Evolutionary conservation across 495 filamentous ascomycete genomes (phyloP).

Genomic region (Aspergillus affinis): DNA sequence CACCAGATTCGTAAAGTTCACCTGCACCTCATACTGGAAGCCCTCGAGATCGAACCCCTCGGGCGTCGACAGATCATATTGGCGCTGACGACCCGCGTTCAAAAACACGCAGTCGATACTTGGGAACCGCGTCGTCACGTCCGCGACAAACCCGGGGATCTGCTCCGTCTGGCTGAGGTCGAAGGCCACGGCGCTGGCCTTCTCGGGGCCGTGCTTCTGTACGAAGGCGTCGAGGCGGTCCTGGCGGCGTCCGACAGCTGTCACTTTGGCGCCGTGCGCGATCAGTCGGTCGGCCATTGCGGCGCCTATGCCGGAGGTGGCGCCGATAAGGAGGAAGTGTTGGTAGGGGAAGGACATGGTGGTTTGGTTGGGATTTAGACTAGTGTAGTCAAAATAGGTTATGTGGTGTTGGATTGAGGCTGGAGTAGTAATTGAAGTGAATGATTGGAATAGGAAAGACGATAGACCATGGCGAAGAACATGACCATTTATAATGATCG

Average conservation of each 20-base stretch:
- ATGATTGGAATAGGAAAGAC: too few species aligned
- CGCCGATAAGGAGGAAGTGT: conserved; percentile 66
- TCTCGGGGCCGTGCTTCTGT: conserved; percentile 55
- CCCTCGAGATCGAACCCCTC: conserved; percentile 50
- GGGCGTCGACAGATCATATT: conserved; percentile 58
- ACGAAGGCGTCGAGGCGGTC: conserved; percentile 65
- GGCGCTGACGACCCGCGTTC: conserved; percentile 42
- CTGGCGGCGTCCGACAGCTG: conserved; percentile 63
- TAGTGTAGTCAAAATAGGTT: neutral
- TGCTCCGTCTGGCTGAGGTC: conserved; percentile 60
- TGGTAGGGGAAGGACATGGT: conserved; percentile 64
- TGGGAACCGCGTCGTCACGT: conserved; percentile 55
- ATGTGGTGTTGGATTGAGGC: neutral
- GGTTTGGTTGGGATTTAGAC: neutral
- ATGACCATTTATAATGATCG: too few species aligned
- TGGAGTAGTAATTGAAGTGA: neutral
- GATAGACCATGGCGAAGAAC: too few species aligned
- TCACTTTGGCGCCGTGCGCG: conserved; percentile 57
- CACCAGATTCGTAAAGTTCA: conserved; percentile 64
- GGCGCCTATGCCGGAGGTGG: conserved; percentile 65
- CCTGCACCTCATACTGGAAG: conserved; percentile 53
- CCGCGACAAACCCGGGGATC: conserved; percentile 54
- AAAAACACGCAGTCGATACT: conserved; percentile 43
- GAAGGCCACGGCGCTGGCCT: conserved; percentile 50
- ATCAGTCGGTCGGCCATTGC: conserved; percentile 65